phyloP scores from a whole-genome alignment of 1,284 basidiomycete genomes.

The Entoloma clypeatum region DNA sequence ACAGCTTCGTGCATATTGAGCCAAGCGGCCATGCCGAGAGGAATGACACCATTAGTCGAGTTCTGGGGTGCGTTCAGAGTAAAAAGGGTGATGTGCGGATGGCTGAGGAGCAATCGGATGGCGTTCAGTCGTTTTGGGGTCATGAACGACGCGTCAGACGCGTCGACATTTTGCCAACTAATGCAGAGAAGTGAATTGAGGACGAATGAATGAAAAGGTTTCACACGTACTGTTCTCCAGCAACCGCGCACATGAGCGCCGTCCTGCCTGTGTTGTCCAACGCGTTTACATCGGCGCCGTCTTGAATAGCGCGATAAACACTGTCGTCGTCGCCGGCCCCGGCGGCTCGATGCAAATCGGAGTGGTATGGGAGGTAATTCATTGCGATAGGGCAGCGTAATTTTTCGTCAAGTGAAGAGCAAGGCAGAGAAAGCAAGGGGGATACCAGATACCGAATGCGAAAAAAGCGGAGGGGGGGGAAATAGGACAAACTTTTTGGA shows the following conservation, averaged over 20 bases:
- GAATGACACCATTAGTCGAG: constrained; percentile 65
- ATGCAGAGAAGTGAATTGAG: constrained; percentile 9
- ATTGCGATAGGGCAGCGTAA: constrained; percentile 20
- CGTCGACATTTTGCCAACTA: constrained; percentile 65
- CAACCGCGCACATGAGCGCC: constrained; percentile 60
- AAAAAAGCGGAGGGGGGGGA: constrained; percentile 7
- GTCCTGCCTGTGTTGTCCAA: constrained; percentile 56
- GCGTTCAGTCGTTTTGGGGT: constrained; percentile 50
- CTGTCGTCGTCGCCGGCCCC: constrained; percentile 51
- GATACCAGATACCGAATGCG: constrained; percentile 5
- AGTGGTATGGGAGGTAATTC: constrained; percentile 34
- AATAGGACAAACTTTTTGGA: constrained; percentile 12
- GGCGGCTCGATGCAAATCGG: constrained; percentile 53
- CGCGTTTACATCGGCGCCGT: constrained; percentile 65
- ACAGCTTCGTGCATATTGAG: constrained; percentile 58
- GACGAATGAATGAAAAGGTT: constrained; percentile 6
- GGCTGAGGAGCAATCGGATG: constrained; percentile 49
- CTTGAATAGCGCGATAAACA: constrained; percentile 47
- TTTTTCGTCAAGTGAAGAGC: constrained; percentile 7
- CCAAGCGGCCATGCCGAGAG: constrained; percentile 73
- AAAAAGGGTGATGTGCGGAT: constrained; percentile 56
- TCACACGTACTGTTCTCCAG: constrained; percentile 57
- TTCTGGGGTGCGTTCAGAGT: constrained; percentile 66
- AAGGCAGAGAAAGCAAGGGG: constrained; percentile 12
- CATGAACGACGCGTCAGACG: constrained; percentile 62